phyloP scores from a whole-genome alignment of 306 rosid species.

The Betula pendula region DNA sequence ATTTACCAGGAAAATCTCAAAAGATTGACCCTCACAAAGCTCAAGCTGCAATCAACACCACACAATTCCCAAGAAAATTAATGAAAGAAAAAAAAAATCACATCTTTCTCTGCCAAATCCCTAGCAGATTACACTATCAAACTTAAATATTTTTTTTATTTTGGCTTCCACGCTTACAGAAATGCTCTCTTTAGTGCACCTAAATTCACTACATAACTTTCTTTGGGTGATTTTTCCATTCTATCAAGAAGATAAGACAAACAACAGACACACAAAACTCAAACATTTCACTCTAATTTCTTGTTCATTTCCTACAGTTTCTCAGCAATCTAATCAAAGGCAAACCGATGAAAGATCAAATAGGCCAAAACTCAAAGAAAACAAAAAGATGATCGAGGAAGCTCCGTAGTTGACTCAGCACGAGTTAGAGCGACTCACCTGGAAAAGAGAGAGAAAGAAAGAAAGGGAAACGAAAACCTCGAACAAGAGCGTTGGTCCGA shows the following conservation, averaged over 20 bases:
- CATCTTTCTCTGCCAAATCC: background rate
- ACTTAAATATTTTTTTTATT: background rate
- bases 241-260: background rate
- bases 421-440: slow-evolving; percentile 38
- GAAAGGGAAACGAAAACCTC: slow-evolving; percentile 3
- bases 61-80: slow-evolving; percentile 35
- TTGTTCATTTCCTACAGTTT: background rate
- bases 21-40: slow-evolving; percentile 21
- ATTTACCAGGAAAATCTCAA: slow-evolving; percentile 52
- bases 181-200: background rate
- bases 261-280: background rate
- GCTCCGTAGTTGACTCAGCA: slow-evolving; percentile 36
- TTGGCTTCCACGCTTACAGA: background rate
- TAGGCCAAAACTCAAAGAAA: background rate
- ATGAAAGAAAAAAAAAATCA: slow-evolving; percentile 22
- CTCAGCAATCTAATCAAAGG: slow-evolving; percentile 13
- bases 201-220: background rate
- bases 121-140: background rate
- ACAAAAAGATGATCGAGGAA: slow-evolving; percentile 11
- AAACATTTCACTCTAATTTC: background rate
- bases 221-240: background rate
- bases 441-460: slow-evolving; percentile 5
- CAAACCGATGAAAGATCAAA: slow-evolving; percentile 19
- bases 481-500: slow-evolving; percentile 19
- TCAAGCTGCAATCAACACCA: slow-evolving; percentile 61